These are phyloP conservation scores for Fusarium duplospermum DNA, from an alignment of 2,329 filamentous ascomycete species.

Conservation along the genomic window DNA sequence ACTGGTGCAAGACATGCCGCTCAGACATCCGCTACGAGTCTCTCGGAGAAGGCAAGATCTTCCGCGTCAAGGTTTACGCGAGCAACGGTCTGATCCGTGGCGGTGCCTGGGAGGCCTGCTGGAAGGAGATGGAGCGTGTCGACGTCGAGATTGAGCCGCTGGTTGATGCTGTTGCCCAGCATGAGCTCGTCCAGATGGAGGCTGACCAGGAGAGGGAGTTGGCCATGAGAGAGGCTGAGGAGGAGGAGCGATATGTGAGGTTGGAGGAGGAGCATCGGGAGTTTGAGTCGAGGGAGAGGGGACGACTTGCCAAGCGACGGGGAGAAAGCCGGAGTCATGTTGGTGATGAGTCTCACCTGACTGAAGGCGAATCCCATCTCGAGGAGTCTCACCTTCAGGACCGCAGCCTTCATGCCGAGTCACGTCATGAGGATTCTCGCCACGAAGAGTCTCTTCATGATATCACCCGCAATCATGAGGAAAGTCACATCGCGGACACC, in stretches of 20 bases:
- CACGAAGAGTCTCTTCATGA: conserved; percentile 17
- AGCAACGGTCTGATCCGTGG: conserved; percentile 94
- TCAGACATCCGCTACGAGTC: conserved; percentile 66
- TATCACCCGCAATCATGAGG: background rate
- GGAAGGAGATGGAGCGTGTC: conserved; percentile 98
- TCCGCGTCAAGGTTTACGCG: conserved; percentile 89
- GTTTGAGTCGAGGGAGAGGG: conserved; percentile 46
- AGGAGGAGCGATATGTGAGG: conserved; percentile 48
- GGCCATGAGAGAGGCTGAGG: conserved; percentile 50
- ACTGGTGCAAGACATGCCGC: conserved; percentile 69
- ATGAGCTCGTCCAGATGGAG: conserved; percentile 69
- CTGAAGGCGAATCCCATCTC: background rate
- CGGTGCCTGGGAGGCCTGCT: conserved; percentile 92
- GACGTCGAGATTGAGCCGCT: conserved; percentile 90
- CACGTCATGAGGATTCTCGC: conserved; percentile 8
- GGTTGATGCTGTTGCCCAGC: conserved; percentile 68
- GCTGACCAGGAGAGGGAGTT: conserved; percentile 57
- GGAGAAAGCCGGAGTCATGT: conserved; percentile 20
- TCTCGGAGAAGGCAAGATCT: conserved; percentile 67
- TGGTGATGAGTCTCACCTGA: conserved; percentile 6
- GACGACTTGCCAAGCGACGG: conserved; percentile 22
- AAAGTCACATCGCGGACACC: conserved; percentile 1
- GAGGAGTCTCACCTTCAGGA: background rate
- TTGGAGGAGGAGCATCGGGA: conserved; percentile 42
- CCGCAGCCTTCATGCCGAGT: conserved; percentile 4